These are phyloP conservation scores for Gaertneriomyces sp. DNA, from an alignment of 192 early-diverging fungal genomes.

Conservation along the genomic window DNA sequence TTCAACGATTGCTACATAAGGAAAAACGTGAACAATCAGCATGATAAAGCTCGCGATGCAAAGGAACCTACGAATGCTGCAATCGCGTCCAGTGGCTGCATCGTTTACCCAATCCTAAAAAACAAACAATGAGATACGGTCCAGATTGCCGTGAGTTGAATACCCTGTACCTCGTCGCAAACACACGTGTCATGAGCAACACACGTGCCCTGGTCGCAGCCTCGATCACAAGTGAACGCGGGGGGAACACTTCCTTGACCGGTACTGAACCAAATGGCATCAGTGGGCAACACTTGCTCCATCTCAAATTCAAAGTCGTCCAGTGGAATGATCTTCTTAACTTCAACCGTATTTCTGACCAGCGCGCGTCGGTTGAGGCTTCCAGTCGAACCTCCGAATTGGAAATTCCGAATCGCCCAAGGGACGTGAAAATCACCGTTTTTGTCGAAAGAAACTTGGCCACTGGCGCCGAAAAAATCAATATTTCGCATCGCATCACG, in stretches of 20 bases:
- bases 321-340: neutral
- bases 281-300: neutral
- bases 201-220: neutral
- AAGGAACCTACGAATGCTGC: neutral
- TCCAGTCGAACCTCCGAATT: neutral
- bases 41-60: too few species aligned
- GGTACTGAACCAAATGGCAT: neutral
- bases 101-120: neutral
- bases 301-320: conserved; percentile 1
- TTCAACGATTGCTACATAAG: neutral
- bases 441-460: neutral
- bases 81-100: neutral
- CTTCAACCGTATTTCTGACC: neutral
- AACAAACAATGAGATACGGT: neutral
- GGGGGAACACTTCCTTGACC: neutral
- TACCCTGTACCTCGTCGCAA: neutral
- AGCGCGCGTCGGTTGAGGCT: neutral
- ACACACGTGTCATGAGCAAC: neutral
- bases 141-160: too few species aligned
- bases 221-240: neutral
- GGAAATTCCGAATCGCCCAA: neutral
- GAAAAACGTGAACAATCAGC: too few species aligned
- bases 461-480: neutral
- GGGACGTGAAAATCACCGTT: neutral
- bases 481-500: neutral